Conservation (phyloP, 2,329 filamentous ascomycete genomes). For the Bertia moriformis region DNA sequence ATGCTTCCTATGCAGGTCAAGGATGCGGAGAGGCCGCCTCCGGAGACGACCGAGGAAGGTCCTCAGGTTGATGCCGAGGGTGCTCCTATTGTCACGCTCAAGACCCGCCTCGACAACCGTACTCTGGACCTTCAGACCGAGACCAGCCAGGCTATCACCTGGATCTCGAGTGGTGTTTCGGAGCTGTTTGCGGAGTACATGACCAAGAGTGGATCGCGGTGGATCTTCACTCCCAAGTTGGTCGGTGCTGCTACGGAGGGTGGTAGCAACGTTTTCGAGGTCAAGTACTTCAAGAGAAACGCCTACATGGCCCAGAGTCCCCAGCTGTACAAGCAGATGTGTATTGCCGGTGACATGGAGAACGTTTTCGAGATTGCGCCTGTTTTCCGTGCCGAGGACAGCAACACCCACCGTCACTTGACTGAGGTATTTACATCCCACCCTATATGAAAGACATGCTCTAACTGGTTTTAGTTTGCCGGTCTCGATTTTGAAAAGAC, state of each 20-base stretch:
- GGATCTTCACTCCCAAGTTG: slow-evolving; percentile 47
- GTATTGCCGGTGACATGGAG: slow-evolving; percentile 48
- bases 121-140: slow-evolving; percentile 48
- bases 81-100: slow-evolving; percentile 41
- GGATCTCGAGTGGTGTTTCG: slow-evolving; percentile 45
- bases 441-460: background rate
- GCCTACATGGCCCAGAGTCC: slow-evolving; percentile 51
- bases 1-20: slow-evolving; percentile 43
- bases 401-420: slow-evolving; percentile 51
- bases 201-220: slow-evolving; percentile 37
- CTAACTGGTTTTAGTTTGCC: slow-evolving; percentile 23
- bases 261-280: slow-evolving; percentile 48
- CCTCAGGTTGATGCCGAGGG: background rate
- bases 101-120: slow-evolving; percentile 49
- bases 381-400: slow-evolving; percentile 55
- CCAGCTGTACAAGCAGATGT: slow-evolving; percentile 56
- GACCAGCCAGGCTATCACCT: slow-evolving; percentile 50
- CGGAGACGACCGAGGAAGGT: background rate
- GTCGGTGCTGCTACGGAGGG: slow-evolving; percentile 48
- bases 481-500: slow-evolving; percentile 36
- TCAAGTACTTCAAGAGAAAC: slow-evolving; percentile 49
- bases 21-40: slow-evolving; percentile 20
- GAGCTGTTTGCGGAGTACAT: slow-evolving; percentile 47
- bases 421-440: slow-evolving; percentile 33
- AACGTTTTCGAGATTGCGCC: slow-evolving; percentile 51